Base-by-base conservation (phyloP, 2,329 filamentous ascomycete genomes). In the Pyrenophora teres region DNA sequence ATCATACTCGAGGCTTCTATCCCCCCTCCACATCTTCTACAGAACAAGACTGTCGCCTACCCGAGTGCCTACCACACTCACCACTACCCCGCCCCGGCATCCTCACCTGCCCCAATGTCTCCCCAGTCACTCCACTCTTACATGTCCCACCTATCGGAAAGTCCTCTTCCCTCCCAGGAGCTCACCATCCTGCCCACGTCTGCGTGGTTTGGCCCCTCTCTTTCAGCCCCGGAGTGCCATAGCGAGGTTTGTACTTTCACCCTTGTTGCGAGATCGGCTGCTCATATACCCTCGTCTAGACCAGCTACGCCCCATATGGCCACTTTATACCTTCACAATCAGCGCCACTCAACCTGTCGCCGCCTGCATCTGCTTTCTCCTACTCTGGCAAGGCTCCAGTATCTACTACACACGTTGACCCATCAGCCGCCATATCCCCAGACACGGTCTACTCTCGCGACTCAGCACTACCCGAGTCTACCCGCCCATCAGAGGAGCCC, bases 11-110 rank as follows among this genome's bases (percentile, higher is more conserved):
- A 72, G 62, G 58, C 60, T 64, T 55, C 68, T 58, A 64, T 68
- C 60, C 69, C 68, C 62, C 67, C 65, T 62, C 66, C 68, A 35
- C 68, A 70, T 62, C 64, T 69, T 32, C 64, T 68, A 58, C 60
- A 63, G 33, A 59, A 53, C 33, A 65, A 57, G 42, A 47, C 62
- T 44, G 50, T 61, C 45, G 63, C 61, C 50, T 73, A 69, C 69
- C 62, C 67, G 27, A 60, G 52, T 44, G 51, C 65, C 25, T 69
- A 68, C 59, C 56, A 50, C 36, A 45, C 57, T 42, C 60, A 68
- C 50, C 55, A 61, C 52, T 65, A 63, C 55, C 57, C 62, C 54
- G 53, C 65, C 44, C 51, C 64, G 32, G 52, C 54, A 35, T 68
- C 68, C 12, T 71, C 69, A 12, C 65, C 68, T 27, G 41, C 59